phyloP scores from a whole-genome alignment of 2,329 filamentous ascomycete species.

The Neofusicoccum umdonicola region DNA sequence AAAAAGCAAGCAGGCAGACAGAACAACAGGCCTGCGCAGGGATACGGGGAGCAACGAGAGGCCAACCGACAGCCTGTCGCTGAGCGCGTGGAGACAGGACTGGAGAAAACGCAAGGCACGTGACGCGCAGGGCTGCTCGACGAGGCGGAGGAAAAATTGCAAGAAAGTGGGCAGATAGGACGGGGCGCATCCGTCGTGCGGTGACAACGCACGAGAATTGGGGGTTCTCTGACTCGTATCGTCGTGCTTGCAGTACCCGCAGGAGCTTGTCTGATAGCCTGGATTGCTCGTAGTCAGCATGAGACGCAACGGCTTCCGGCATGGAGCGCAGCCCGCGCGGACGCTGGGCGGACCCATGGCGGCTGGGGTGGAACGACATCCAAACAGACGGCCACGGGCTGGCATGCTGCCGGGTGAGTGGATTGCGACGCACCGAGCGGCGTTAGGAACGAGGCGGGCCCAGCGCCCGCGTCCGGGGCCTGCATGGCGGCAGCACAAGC shows the following conservation, averaged over 20 bases:
- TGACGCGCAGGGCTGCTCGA: slow-evolving; percentile 8
- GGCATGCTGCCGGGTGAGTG: slow-evolving; percentile 34
- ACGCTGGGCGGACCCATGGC: not conserved
- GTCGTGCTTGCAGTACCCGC: slow-evolving; percentile 51
- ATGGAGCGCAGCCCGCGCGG: not conserved
- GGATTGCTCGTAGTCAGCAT: slow-evolving; percentile 16
- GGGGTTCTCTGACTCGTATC: slow-evolving; percentile 47
- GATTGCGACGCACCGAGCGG: slow-evolving; percentile 41
- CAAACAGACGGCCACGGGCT: slow-evolving; percentile 40
- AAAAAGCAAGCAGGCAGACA: not conserved
- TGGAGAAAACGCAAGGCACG: slow-evolving; percentile 6
- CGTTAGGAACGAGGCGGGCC: slow-evolving; percentile 28
- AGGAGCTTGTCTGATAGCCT: slow-evolving; percentile 51
- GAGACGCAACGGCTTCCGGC: slow-evolving; percentile 13
- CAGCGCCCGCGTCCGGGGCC: slow-evolving; percentile 29
- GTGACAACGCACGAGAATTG: slow-evolving; percentile 47
- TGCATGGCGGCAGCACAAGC: slow-evolving; percentile 43
- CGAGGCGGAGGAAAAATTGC: not conserved
- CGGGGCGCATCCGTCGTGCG: slow-evolving; percentile 12
- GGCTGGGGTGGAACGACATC: slow-evolving; percentile 21
- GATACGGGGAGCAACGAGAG: not conserved
- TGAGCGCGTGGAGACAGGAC: not conserved
- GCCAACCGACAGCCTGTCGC: not conserved
- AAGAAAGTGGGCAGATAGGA: slow-evolving; percentile 10
- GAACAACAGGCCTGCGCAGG: not conserved